Conservation (phyloP, 176 grass and related monocot genomes). For the Tillandsia leiboldiana region DNA sequence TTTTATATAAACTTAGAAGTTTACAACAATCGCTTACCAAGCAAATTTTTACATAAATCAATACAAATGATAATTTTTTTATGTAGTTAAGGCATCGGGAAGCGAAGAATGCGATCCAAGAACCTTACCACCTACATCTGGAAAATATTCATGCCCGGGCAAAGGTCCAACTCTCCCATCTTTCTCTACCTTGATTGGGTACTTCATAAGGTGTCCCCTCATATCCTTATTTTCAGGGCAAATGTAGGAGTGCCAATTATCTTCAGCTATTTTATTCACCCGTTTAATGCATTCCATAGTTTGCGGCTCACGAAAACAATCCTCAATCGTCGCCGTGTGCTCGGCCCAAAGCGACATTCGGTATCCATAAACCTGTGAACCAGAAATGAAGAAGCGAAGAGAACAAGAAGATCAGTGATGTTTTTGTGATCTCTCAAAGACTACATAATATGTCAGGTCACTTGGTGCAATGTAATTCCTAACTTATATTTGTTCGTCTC, state of each 20-base stretch:
- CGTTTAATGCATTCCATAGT: slow-evolving; percentile 39
- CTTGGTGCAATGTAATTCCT: too few relatives aligned
- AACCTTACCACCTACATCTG: slow-evolving; percentile 69
- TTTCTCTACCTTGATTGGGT: slow-evolving; percentile 41
- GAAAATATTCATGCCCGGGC: slow-evolving; percentile 45
- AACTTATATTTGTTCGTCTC: too few relatives aligned
- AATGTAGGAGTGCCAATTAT: slow-evolving; percentile 47
- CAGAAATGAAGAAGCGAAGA: neutral
- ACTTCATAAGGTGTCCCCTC: slow-evolving; percentile 66
- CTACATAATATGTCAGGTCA: too few relatives aligned
- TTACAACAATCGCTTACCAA: neutral
- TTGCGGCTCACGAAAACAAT: slow-evolving; percentile 41
- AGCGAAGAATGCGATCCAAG: slow-evolving; percentile 46
- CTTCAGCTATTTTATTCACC: slow-evolving; percentile 49
- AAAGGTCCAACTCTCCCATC: slow-evolving; percentile 36
- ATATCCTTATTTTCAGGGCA: slow-evolving; percentile 33
- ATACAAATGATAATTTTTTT: neutral
- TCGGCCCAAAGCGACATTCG: slow-evolving; percentile 87
- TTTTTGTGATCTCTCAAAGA: neutral
- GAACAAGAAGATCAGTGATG: neutral
- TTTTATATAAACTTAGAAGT: neutral
- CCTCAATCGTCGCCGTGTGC: slow-evolving; percentile 45
- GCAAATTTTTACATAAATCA: neutral
- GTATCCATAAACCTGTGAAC: slow-evolving; percentile 64
- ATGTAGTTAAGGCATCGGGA: slow-evolving; percentile 41